Conservation (phyloP, 1,284 basidiomycete genomes). For the Pseudozyma sp. region DNA sequence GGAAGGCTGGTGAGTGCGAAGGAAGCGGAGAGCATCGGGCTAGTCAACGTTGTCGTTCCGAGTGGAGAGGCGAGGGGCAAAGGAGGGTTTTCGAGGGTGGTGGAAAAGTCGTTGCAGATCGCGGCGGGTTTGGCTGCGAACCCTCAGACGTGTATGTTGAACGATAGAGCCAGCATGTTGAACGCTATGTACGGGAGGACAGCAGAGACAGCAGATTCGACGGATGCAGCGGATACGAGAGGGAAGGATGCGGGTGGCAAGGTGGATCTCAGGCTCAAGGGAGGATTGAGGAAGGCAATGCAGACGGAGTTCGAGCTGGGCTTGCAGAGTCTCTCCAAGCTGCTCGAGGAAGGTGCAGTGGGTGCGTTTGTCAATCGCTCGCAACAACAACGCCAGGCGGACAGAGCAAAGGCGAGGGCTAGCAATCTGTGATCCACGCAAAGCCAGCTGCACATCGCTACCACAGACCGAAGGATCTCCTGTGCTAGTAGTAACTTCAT, state of each 20-base stretch:
- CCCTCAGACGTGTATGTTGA: slow-evolving; percentile 48
- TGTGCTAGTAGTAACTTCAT: background rate
- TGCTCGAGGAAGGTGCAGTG: slow-evolving; percentile 36
- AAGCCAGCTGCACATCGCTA: too few relatives aligned
- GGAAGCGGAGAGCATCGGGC: slow-evolving; percentile 29
- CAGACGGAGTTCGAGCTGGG: slow-evolving; percentile 39
- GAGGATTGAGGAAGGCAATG: slow-evolving; percentile 34
- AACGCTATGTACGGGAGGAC: slow-evolving; percentile 14
- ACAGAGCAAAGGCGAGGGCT: slow-evolving; percentile 18
- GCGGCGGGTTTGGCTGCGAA: slow-evolving; percentile 25
- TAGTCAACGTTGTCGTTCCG: slow-evolving; percentile 34
- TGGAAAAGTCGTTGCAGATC: slow-evolving; percentile 26
- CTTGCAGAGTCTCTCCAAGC: slow-evolving; percentile 25
- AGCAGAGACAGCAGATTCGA: background rate
- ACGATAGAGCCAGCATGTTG: slow-evolving; percentile 40
- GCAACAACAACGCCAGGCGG: slow-evolving; percentile 19
- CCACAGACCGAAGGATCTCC: background rate
- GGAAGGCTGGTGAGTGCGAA: slow-evolving; percentile 28
- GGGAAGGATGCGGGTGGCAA: background rate
- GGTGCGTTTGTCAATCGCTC: slow-evolving; percentile 37
- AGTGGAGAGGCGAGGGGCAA: background rate
- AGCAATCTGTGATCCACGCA: slow-evolving; percentile 25
- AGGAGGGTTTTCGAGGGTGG: slow-evolving; percentile 16
- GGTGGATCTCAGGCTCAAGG: slow-evolving; percentile 39
- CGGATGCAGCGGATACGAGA: background rate